A percentile compares a stretch with the other conserved stretches of the same genome.
These are phyloP conservation scores for Diphasiastrum complanatum DNA, from an alignment of 83 land plant species.

Conservation along the genomic window DNA sequence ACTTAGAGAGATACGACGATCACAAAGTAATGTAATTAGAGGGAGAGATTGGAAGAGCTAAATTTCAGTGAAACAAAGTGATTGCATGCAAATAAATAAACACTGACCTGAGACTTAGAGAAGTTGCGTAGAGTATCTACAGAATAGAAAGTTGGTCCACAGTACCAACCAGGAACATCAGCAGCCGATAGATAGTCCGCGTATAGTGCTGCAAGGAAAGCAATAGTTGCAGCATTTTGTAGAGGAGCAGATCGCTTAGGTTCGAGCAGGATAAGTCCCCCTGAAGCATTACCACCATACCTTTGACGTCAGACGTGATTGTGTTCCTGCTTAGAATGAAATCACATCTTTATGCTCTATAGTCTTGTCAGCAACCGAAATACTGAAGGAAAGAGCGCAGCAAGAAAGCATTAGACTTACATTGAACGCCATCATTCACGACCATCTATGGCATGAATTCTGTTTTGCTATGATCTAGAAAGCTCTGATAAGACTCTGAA, in stretches of 20 bases:
- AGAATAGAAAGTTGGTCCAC: background rate
- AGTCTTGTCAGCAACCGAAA: no score
- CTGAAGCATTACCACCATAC: no score
- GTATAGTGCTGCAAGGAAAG: conserved; percentile 5
- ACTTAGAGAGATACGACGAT: background rate
- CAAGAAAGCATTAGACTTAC: no score
- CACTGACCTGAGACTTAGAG: conserved; percentile 10
- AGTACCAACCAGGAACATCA: conserved; percentile 10
- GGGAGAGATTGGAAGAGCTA: background rate
- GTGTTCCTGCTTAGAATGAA: no score
- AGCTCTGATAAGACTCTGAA: no score
- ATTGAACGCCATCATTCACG: no score
- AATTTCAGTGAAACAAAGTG: background rate
- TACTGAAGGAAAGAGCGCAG: no score
- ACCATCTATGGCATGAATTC: no score
- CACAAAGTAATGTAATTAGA: background rate
- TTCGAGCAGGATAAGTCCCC: no score
- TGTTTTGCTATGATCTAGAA: no score
- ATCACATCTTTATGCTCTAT: no score
- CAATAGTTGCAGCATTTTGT: background rate
- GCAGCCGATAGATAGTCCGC: conserved; percentile 2
- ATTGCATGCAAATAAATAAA: background rate
- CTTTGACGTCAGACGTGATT: no score
- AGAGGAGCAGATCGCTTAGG: background rate
- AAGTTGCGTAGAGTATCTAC: conserved; percentile 1